phyloP scores from a whole-genome alignment of 139 green algal genomes.

The Prasinococcaceae sp. region DNA sequence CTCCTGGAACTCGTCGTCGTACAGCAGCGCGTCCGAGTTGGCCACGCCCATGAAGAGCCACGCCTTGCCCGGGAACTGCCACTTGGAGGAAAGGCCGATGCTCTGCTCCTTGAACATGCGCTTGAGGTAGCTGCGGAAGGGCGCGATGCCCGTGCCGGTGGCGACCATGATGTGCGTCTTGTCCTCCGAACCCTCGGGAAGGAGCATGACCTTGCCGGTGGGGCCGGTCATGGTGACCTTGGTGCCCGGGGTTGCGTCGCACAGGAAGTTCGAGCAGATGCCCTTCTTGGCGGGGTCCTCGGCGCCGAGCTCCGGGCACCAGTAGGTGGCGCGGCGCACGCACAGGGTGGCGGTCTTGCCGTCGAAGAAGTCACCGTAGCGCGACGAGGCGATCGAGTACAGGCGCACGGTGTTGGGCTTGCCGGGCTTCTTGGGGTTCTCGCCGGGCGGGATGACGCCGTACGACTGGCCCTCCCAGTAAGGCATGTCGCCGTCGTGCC shows the following conservation, averaged over 20 bases:
- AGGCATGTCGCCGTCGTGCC: slow-evolving; percentile 85
- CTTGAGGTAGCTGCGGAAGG: slow-evolving; percentile 90
- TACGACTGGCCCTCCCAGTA: slow-evolving; percentile 98
- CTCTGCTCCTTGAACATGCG: slow-evolving; percentile 88
- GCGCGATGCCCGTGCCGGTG: slow-evolving; percentile 95
- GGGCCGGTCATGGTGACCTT: slow-evolving; percentile 93
- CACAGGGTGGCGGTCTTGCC: slow-evolving; percentile 89
- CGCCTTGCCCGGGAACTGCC: slow-evolving; percentile 83
- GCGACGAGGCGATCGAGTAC: slow-evolving; percentile 93
- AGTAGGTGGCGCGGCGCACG: slow-evolving; percentile 86
- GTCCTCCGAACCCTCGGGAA: slow-evolving; percentile 79
- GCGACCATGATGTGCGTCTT: slow-evolving; percentile 90
- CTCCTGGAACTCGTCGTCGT: slow-evolving; percentile 86
- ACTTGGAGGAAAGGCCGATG: slow-evolving; percentile 79
- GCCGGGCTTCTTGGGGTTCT: slow-evolving; percentile 23
- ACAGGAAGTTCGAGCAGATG: slow-evolving; percentile 99
- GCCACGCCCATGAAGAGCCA: slow-evolving; percentile 99
- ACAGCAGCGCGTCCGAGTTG: slow-evolving; percentile 90
- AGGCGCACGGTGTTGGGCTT: slow-evolving; percentile 58
- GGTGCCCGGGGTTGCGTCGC: slow-evolving; percentile 72
- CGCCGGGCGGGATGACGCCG: slow-evolving; percentile 81
- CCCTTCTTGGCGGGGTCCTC: slow-evolving; percentile 95
- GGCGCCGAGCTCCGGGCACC: slow-evolving; percentile 60
- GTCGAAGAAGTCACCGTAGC: slow-evolving; percentile 93
- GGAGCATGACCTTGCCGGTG: slow-evolving; percentile 87